These are phyloP conservation scores for Botrytis byssoidea DNA, from an alignment of 2,329 filamentous ascomycete species.

Conservation along the genomic window DNA sequence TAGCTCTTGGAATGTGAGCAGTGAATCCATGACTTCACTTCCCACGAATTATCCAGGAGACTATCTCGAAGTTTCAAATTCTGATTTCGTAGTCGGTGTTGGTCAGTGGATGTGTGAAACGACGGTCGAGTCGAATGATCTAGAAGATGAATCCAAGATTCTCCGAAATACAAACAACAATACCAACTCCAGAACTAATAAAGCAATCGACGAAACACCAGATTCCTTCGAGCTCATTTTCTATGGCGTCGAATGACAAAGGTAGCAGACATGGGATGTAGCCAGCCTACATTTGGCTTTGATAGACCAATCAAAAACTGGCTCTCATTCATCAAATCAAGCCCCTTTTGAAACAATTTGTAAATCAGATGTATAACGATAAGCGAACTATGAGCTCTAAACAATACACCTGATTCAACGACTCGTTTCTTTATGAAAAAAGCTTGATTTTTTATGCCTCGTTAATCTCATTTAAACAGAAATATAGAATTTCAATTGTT, in stretches of 20 bases:
- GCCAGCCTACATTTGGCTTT: too few relatives aligned
- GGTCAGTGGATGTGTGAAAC: constrained; percentile 5
- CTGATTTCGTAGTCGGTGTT: not conserved
- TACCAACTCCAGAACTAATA: not conserved
- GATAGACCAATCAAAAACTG: too few relatives aligned
- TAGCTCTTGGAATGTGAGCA: not conserved
- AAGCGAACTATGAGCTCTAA: too few relatives aligned
- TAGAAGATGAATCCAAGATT: not conserved
- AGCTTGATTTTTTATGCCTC: too few relatives aligned
- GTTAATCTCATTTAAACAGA: too few relatives aligned
- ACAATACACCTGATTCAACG: too few relatives aligned
- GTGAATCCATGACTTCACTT: not conserved
- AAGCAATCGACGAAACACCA: not conserved
- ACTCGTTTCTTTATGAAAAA: too few relatives aligned
- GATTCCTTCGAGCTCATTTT: not conserved
- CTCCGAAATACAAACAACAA: not conserved
- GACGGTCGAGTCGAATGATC: not conserved
- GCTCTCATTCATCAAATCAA: too few relatives aligned
- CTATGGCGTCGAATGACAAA: not conserved
- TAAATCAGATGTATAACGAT: too few relatives aligned
- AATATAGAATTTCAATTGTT: too few relatives aligned
- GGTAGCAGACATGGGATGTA: not conserved
- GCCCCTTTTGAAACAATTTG: too few relatives aligned
- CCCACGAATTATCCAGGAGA: not conserved
- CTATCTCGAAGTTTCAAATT: not conserved